Evolutionary conservation across 768 basidiomycete genomes (phyloP).

Genomic region (Pisolithus tinctorius): DNA sequence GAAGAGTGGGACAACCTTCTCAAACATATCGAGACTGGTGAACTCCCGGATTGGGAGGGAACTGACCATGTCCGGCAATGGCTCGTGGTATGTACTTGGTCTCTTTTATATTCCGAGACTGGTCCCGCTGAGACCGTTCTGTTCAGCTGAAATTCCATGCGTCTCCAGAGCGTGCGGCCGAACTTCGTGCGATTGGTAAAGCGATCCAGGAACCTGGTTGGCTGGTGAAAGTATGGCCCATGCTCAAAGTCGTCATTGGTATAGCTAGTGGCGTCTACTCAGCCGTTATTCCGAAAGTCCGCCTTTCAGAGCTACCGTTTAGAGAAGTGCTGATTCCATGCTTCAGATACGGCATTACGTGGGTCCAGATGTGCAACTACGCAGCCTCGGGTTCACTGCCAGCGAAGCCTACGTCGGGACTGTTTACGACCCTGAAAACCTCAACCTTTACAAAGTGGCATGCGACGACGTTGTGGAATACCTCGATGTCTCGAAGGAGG

Average conservation of each 20-base stretch:
- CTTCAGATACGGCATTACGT: conserved; percentile 10
- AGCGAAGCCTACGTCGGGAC: conserved; percentile 14
- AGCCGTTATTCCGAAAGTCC: conserved; percentile 10
- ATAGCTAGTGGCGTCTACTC: conserved; percentile 14
- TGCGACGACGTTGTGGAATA: conserved; percentile 15
- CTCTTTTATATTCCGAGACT: background rate
- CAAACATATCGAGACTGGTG: conserved; percentile 8
- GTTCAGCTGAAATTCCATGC: conserved; percentile 9
- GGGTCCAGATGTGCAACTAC: conserved; percentile 9
- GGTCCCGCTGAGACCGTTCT: background rate
- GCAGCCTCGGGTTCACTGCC: conserved; percentile 10
- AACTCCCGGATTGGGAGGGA: conserved; percentile 15
- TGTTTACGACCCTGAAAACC: conserved; percentile 3
- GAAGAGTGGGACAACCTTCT: conserved; percentile 16
- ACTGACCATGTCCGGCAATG: conserved; percentile 8
- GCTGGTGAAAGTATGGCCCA: conserved; percentile 11
- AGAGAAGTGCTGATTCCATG: background rate
- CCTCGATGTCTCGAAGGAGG: conserved; percentile 10
- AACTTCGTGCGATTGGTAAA: conserved; percentile 11
- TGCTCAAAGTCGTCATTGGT: conserved; percentile 11
- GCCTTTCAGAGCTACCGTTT: background rate
- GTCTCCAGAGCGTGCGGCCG: conserved; percentile 9
- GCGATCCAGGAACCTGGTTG: conserved; percentile 9
- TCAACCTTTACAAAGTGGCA: conserved; percentile 12
- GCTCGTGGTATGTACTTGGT: conserved; percentile 7